phyloP scores from a whole-genome alignment of 2,329 filamentous ascomycete species.

The Ophiostoma sp. region DNA sequence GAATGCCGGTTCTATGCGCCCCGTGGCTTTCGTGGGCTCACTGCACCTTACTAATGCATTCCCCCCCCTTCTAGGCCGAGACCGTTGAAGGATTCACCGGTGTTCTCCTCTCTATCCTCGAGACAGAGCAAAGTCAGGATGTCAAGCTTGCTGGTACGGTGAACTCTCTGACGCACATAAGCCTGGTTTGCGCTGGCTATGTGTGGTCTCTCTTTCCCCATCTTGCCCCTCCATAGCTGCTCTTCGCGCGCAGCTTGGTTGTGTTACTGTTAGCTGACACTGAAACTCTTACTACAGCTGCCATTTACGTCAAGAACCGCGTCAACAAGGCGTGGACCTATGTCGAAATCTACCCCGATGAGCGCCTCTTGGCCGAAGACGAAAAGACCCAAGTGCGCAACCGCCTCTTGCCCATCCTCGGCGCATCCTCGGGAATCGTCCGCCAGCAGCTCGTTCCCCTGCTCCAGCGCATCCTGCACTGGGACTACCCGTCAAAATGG shows the following conservation, averaged over 20 bases:
- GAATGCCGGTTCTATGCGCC: neutral
- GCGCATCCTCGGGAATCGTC: slow-evolving; percentile 70
- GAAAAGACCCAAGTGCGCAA: slow-evolving; percentile 85
- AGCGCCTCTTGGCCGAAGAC: slow-evolving; percentile 73
- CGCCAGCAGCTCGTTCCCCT: slow-evolving; percentile 91
- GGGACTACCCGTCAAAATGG: slow-evolving; percentile 93
- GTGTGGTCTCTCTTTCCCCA: no score
- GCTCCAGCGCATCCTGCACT: slow-evolving; percentile 91
- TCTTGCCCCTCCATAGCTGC: no score
- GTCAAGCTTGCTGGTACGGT: slow-evolving; percentile 77
- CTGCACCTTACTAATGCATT: slow-evolving; percentile 16
- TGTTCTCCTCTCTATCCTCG: slow-evolving; percentile 82
- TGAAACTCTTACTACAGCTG: slow-evolving; percentile 51
- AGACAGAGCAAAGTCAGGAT: slow-evolving; percentile 77
- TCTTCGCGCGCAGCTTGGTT: no score
- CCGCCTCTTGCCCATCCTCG: slow-evolving; percentile 82
- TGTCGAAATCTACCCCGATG: slow-evolving; percentile 66
- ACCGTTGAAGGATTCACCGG: slow-evolving; percentile 84
- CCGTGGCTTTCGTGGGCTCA: no score
- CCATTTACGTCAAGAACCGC: slow-evolving; percentile 97
- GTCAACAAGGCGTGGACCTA: slow-evolving; percentile 87
- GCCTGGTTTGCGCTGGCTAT: no score
- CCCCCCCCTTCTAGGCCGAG: slow-evolving; percentile 61
- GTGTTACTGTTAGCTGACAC: neutral
- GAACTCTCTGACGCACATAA: neutral